phyloP scores from a whole-genome alignment of 75 land plant genomes.

The Pinus taeda region DNA sequence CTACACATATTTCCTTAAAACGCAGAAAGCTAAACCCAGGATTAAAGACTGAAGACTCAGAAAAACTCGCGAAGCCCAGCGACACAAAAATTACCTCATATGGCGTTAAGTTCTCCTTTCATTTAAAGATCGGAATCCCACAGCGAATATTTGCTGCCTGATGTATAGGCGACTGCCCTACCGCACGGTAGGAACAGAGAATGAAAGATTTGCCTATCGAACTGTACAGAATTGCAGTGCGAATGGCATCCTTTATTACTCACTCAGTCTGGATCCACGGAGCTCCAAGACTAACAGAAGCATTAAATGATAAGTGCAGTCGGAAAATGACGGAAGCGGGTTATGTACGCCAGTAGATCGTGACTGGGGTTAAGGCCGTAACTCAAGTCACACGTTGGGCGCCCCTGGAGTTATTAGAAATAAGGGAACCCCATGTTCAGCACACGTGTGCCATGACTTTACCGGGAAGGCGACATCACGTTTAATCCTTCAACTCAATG shows the following conservation, averaged over 20 bases:
- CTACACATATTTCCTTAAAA: too few species aligned
- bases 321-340: background rate
- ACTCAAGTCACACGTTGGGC: background rate
- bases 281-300: background rate
- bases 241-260: too few species aligned
- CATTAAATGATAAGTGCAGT: background rate
- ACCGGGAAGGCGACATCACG: background rate
- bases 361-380: background rate
- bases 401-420: background rate
- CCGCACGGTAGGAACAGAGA: too few species aligned
- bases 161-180: background rate
- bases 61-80: background rate
- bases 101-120: background rate
- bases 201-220: too few species aligned
- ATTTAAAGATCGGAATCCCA: background rate
- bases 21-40: too few species aligned
- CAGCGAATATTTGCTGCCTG: background rate
- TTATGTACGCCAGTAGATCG: background rate
- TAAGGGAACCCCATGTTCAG: background rate
- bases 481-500: too few species aligned
- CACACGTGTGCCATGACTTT: constrained; percentile 1
- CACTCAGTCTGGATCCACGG: too few species aligned
- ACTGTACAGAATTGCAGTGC: too few species aligned
- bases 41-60: too few species aligned
- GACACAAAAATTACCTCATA: background rate